These are phyloP conservation scores for Tetrapyrgos nigripes DNA, from an alignment of 1,284 basidiomycete genomes.

Conservation along the genomic window DNA sequence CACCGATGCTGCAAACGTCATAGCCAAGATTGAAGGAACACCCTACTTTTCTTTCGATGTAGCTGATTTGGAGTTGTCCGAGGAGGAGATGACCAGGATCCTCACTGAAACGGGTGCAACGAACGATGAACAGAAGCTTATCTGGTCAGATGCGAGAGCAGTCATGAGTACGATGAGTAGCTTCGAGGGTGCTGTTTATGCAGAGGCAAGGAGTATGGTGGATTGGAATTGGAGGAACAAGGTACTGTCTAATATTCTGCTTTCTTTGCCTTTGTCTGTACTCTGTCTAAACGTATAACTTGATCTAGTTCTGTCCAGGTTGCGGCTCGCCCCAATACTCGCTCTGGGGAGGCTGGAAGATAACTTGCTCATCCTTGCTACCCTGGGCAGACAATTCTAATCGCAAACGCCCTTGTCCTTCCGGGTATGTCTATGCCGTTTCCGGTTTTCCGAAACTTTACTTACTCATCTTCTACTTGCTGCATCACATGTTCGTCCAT, in stretches of 20 bases:
- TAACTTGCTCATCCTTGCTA: constrained; percentile 77
- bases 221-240: constrained; percentile 93
- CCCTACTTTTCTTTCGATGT: constrained; percentile 86
- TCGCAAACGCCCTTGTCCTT: constrained; percentile 70
- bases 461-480: neutral
- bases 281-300: constrained; percentile 15
- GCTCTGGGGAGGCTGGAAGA: constrained; percentile 96
- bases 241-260: constrained; percentile 44
- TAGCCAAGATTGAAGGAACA: constrained; percentile 70
- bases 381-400: constrained; percentile 72
- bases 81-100: constrained; percentile 48
- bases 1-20: constrained; percentile 44
- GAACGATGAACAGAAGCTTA: constrained; percentile 46
- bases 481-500: too few species aligned
- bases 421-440: constrained; percentile 58
- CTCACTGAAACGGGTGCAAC: constrained; percentile 47
- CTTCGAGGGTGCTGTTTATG: constrained; percentile 77
- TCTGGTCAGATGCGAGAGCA: constrained; percentile 75
- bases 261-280: constrained; percentile 5
- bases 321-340: constrained; percentile 88
- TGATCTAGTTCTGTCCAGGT: constrained; percentile 82
- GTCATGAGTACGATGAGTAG: constrained; percentile 60
- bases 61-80: constrained; percentile 51
- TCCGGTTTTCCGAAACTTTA: constrained; percentile 20
- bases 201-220: constrained; percentile 78